A percentile compares a stretch with the other conserved stretches of the same genome.
Conservation (phyloP, 768 basidiomycete species). For the Termitomyces sp. region DNA sequence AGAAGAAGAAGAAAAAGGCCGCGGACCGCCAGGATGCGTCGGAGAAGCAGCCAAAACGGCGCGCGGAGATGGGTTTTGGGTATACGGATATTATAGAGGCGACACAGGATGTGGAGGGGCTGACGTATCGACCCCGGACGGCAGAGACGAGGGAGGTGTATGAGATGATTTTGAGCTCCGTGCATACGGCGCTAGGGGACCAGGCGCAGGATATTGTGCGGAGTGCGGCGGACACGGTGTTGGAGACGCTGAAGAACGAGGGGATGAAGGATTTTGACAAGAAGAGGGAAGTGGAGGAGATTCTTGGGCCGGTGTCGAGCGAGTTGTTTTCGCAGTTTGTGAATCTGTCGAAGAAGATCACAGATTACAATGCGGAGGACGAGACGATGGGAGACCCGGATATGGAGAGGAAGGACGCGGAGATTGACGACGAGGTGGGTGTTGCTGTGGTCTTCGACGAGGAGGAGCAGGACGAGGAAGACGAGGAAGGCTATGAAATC, state of each 20-base stretch:
- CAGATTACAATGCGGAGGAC: constrained; percentile 90
- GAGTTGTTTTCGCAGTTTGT: constrained; percentile 83
- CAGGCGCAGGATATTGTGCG: constrained; percentile 95
- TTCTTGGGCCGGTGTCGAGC: constrained; percentile 57
- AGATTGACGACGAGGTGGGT: constrained; percentile 95
- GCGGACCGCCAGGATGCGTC: constrained; percentile 50
- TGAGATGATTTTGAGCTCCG: constrained; percentile 80
- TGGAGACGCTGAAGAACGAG: constrained; percentile 88
- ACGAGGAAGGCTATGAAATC: constrained; percentile 86
- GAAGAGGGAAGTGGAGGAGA: constrained; percentile 87
- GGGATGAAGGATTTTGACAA: constrained; percentile 93
- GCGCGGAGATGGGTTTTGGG: constrained; percentile 65
- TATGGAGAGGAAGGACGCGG: constrained; percentile 75
- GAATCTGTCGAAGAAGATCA: constrained; percentile 87
- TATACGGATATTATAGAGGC: constrained; percentile 93
- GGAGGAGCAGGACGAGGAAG: constrained; percentile 92
- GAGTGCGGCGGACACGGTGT: constrained; percentile 87
- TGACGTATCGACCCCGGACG: constrained; percentile 90
- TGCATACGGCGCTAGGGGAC: constrained; percentile 84
- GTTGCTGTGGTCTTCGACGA: constrained; percentile 98
- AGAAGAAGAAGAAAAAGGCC: constrained; percentile 92
- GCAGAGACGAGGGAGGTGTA: constrained; percentile 94
- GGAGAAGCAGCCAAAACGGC: constrained; percentile 59
- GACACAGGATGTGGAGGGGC: constrained; percentile 88
- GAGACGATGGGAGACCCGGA: constrained; percentile 76